Evolutionary conservation across 257 asterid species (phyloP), one percentile per base, ranked within the genome.

Genomic region (Solanum raphanifolium): DNA sequence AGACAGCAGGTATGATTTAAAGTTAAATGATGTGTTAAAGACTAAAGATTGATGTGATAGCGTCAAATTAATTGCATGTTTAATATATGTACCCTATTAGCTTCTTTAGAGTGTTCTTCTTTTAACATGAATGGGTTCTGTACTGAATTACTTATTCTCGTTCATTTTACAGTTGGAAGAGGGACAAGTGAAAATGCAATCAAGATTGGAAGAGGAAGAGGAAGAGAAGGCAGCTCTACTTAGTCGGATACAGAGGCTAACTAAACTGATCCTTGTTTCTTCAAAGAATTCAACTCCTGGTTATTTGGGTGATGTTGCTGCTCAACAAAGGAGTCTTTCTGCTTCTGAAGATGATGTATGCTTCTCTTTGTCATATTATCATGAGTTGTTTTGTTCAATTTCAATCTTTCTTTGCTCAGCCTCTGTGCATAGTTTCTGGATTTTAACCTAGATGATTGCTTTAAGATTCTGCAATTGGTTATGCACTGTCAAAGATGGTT

Each of bases 121-220:
- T 52, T 82, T 31, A 82, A 52, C 21, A 1, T 18, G 15, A 48
- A 48, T 31, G 46, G 86, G 39, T 48, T 48, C 43, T 82, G 69
- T 29, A 82, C 46, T 52, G 71, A 48, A 52, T 31, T 82, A 48
- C 71, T 78, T 78, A 9, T 82, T 82, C 43, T 20, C 41, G 38
- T 48, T 73, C 52, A 25, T 48, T 87, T 73, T 60, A 71, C 88
- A 97, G 99, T 94, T 97, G 94, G 99, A 97, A 93, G 98, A 96
- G 93, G 99, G 99, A 65, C 99, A 97, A 93, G 95, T 95, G 75
- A 97, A 96, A 95, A 96, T 97, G 99, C 99, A 94, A 88, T 96
- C 98, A 72, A 94, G 99, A 90, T 90, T 97, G 93, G 99, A 97
- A 94, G 99, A 97, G 93, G 99, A 97, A 84, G 99, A 97, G 89